Evolutionary conservation across 331 rosid species (phyloP).

Genomic region (Arachis monticola): DNA sequence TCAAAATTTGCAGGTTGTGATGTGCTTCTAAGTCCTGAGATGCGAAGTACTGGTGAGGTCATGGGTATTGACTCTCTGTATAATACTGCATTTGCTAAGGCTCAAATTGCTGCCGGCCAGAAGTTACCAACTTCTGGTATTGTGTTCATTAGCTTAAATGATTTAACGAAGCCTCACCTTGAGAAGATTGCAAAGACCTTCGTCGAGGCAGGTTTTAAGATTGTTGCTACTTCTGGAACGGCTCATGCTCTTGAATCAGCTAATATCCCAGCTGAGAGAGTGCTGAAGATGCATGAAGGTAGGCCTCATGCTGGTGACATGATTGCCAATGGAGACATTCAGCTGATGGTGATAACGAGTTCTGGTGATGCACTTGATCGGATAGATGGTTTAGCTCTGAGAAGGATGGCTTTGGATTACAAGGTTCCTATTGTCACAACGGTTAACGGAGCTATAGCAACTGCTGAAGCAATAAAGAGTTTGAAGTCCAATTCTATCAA

Average conservation of each 20-base stretch:
- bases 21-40: conserved; percentile 93
- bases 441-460: conserved; percentile 89
- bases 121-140: conserved; percentile 82
- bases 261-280: conserved; percentile 69
- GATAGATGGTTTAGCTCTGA: conserved; percentile 85
- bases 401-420: conserved; percentile 88
- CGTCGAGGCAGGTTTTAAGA: conserved; percentile 63
- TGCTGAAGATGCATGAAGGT: conserved; percentile 93
- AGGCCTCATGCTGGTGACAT: conserved; percentile 96
- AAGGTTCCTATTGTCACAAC: conserved; percentile 95
- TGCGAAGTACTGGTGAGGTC: conserved; percentile 99
- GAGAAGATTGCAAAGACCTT: conserved; percentile 79
- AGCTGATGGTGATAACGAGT: conserved; percentile 94
- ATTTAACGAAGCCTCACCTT: conserved; percentile 86
- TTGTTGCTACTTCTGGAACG: conserved; percentile 93
- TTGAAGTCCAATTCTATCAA: conserved; percentile 64
- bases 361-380: conserved; percentile 92
- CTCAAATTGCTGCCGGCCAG: conserved; percentile 95
- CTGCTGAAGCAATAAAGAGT: conserved; percentile 91
- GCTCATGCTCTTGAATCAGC: conserved; percentile 70
- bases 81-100: conserved; percentile 92
- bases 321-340: conserved; percentile 93
- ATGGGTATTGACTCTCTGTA: conserved; percentile 88
- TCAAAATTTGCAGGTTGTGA: conserved; percentile 94
- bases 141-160: conserved; percentile 90